phyloP scores from a whole-genome alignment of 768 basidiomycete species.

The Cyclocybe cylindracea region DNA sequence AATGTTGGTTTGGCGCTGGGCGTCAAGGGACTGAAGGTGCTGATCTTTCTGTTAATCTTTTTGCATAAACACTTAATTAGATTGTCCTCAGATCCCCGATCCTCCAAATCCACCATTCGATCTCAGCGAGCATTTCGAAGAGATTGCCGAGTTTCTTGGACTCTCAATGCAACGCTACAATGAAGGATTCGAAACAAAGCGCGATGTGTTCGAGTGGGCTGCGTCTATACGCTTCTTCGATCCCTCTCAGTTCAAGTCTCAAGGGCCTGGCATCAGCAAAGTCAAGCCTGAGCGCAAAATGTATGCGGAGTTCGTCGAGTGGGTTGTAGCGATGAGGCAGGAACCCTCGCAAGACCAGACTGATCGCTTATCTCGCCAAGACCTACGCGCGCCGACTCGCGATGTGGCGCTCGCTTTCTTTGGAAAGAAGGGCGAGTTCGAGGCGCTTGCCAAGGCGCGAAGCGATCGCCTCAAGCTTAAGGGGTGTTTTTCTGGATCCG shows the following conservation, averaged over 20 bases:
- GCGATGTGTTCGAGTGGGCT: slow-evolving; percentile 60
- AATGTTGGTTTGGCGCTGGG: slow-evolving; percentile 53
- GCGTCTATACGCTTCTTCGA: slow-evolving; percentile 55
- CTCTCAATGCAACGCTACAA: slow-evolving; percentile 53
- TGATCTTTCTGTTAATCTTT: neutral
- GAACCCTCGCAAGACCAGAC: neutral
- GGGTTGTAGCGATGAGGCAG: slow-evolving; percentile 31
- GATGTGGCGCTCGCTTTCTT: slow-evolving; percentile 55
- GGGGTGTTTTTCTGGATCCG: slow-evolving; percentile 46
- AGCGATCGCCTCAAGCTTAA: slow-evolving; percentile 36
- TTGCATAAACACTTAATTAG: neutral
- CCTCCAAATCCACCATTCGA: slow-evolving; percentile 45
- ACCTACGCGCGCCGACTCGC: slow-evolving; percentile 23
- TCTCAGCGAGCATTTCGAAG: slow-evolving; percentile 50
- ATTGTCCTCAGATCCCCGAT: slow-evolving; percentile 32
- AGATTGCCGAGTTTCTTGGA: slow-evolving; percentile 57
- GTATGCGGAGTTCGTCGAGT: slow-evolving; percentile 60
- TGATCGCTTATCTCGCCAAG: slow-evolving; percentile 14
- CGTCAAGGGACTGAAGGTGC: slow-evolving; percentile 60
- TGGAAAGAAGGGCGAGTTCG: slow-evolving; percentile 49
- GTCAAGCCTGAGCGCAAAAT: slow-evolving; percentile 50
- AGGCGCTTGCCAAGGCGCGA: slow-evolving; percentile 32
- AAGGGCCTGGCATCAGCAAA: slow-evolving; percentile 40
- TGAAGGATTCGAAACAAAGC: slow-evolving; percentile 55
- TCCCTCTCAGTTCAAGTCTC: slow-evolving; percentile 34